These are phyloP conservation scores for Candida hispaniensis DNA, from an alignment of 805 yeast genomes.

Conservation along the genomic window DNA sequence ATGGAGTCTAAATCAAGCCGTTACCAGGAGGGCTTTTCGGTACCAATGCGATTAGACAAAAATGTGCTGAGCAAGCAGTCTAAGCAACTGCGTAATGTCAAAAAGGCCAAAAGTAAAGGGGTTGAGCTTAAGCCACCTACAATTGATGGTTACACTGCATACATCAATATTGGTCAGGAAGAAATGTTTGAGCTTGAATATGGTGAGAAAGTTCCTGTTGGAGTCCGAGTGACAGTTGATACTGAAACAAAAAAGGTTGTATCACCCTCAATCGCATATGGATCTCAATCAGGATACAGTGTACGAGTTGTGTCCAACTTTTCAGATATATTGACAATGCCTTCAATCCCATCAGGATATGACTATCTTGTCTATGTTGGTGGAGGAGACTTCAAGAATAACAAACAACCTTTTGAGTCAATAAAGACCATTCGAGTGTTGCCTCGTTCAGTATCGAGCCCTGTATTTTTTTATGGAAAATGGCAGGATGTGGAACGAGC, in stretches of 20 bases:
- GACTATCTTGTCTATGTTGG: slow-evolving; percentile 53
- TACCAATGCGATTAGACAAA: slow-evolving; percentile 23
- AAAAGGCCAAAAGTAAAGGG: slow-evolving; percentile 37
- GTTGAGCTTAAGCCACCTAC: slow-evolving; percentile 34
- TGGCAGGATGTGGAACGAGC: slow-evolving; percentile 45
- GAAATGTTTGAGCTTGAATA: slow-evolving; percentile 46
- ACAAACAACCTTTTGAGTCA: slow-evolving; percentile 13
- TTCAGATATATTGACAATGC: slow-evolving; percentile 58
- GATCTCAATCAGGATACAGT: slow-evolving; percentile 43
- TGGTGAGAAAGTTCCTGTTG: slow-evolving; percentile 53
- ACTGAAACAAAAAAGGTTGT: slow-evolving; percentile 50
- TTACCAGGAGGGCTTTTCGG: slow-evolving; percentile 55
- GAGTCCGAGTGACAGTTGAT: slow-evolving; percentile 76
- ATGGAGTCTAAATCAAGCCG: slow-evolving; percentile 40
- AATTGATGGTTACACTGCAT: slow-evolving; percentile 44
- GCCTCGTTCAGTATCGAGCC: slow-evolving; percentile 21
- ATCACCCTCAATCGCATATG: slow-evolving; percentile 59
- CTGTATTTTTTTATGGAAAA: slow-evolving; percentile 53
- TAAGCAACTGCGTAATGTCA: slow-evolving; percentile 28
- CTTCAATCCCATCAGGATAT: slow-evolving; percentile 57
- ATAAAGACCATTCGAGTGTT: slow-evolving; percentile 21
- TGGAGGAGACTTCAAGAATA: slow-evolving; percentile 47
- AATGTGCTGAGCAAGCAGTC: slow-evolving; percentile 18
- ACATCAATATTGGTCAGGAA: slow-evolving; percentile 62
- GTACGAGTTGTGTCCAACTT: slow-evolving; percentile 58